Percentiles rank a stretch among this genome's conserved stretches.
These are phyloP conservation scores for Tremella mesenterica DNA, from an alignment of 768 basidiomycete genomes.

Conservation along the genomic window DNA sequence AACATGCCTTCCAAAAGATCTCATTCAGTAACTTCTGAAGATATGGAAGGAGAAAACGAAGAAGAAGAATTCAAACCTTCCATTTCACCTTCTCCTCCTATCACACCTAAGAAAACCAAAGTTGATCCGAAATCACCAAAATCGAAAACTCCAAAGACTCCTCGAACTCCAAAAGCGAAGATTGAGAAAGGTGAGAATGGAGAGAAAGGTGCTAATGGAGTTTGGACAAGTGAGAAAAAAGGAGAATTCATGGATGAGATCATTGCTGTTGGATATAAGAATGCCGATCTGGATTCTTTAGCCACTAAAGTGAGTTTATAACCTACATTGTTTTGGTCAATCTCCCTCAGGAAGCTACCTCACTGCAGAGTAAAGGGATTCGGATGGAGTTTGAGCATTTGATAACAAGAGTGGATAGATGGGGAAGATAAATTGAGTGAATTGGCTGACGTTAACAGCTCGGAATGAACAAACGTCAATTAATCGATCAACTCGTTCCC, in stretches of 20 bases:
- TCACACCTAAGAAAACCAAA: too few species aligned
- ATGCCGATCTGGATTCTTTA: constrained; percentile 15
- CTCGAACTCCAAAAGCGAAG: background rate
- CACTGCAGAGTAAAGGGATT: too few species aligned
- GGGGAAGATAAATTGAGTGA: background rate
- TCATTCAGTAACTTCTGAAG: too few species aligned
- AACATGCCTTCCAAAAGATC: too few species aligned
- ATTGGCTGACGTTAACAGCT: constrained; percentile 8
- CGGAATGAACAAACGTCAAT: constrained; percentile 21
- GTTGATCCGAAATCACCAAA: too few species aligned
- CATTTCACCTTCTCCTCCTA: too few species aligned
- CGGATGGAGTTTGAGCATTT: background rate
- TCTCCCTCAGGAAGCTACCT: too few species aligned
- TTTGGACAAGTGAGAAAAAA: constrained; percentile 16
- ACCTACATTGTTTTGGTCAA: too few species aligned
- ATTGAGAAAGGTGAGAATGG: background rate
- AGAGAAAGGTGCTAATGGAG: constrained; percentile 7
- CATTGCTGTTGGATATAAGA: constrained; percentile 17
- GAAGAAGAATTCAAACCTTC: too few species aligned
- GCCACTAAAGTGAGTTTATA: constrained; percentile 12
- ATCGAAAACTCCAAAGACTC: background rate
- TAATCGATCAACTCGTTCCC: constrained; percentile 27
- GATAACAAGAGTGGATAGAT: background rate
- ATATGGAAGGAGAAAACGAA: too few species aligned
- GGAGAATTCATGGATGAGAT: constrained; percentile 20